Evolutionary conservation across 768 basidiomycete species (phyloP).

Genomic region (Leccinum variicolor): DNA sequence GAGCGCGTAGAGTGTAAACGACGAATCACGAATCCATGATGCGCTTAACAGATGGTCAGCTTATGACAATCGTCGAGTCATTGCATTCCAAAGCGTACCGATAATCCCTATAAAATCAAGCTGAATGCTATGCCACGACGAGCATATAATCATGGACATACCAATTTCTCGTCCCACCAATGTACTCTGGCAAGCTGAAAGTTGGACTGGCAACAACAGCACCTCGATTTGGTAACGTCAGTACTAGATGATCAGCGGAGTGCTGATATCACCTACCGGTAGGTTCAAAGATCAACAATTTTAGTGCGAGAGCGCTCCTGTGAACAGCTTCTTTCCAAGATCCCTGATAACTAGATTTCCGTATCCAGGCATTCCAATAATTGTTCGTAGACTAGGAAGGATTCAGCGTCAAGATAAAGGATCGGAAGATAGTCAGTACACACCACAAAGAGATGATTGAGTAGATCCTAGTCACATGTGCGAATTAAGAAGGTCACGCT

Average conservation of each 20-base stretch:
- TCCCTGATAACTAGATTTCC: conserved; percentile 84
- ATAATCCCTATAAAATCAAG: conserved; percentile 50
- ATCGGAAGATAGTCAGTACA: neutral
- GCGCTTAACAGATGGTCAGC: conserved; percentile 40
- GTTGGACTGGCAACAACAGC: conserved; percentile 95
- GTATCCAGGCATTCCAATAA: conserved; percentile 90
- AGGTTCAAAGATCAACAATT: conserved; percentile 90
- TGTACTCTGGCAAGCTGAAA: conserved; percentile 89
- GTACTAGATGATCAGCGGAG: neutral
- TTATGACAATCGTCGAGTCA: neutral
- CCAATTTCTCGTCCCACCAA: conserved; percentile 91
- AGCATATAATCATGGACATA: conserved; percentile 27
- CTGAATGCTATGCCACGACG: neutral
- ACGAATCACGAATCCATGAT: conserved; percentile 94
- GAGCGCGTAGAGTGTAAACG: conserved; percentile 93
- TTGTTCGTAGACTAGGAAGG: conserved; percentile 56
- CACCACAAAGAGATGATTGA: conserved; percentile 57
- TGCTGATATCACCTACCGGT: conserved; percentile 47
- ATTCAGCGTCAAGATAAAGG: neutral
- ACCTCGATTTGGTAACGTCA: conserved; percentile 39
- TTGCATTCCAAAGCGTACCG: conserved; percentile 35
- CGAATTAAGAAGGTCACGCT: neutral
- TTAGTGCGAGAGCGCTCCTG: conserved; percentile 89
- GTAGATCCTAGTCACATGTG: conserved; percentile 42
- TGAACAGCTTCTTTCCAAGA: conserved; percentile 96